Percentiles rank a stretch among this genome's conserved stretches.
Conservation (phyloP, 2,329 filamentous ascomycete genomes). For the Colletotrichum sublineola region DNA sequence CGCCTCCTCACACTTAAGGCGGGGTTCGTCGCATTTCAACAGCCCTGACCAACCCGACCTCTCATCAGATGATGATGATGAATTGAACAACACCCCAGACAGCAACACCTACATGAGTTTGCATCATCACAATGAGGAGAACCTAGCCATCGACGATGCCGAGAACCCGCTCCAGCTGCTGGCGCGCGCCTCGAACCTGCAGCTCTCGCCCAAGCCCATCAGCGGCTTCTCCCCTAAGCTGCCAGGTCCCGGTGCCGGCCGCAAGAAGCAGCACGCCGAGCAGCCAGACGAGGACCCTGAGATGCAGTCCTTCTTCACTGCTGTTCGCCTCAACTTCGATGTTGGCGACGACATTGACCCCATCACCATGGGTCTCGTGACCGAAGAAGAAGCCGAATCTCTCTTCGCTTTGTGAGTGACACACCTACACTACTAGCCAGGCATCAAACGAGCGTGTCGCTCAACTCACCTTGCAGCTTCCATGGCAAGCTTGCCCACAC, state of each 20-base stretch:
- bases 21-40: slow-evolving; percentile 37
- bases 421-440: not conserved
- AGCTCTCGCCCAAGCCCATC: slow-evolving; percentile 60
- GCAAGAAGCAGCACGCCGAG: slow-evolving; percentile 46
- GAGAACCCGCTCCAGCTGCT: slow-evolving; percentile 82
- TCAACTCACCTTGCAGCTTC: slow-evolving; percentile 62
- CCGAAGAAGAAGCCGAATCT: slow-evolving; percentile 72
- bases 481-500: slow-evolving; percentile 79
- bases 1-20: slow-evolving; percentile 44
- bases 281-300: slow-evolving; percentile 57
- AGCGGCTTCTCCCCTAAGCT: slow-evolving; percentile 43
- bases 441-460: slow-evolving; percentile 18
- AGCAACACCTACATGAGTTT: slow-evolving; percentile 44
- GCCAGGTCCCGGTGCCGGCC: slow-evolving; percentile 30
- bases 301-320: slow-evolving; percentile 76
- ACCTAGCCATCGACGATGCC: slow-evolving; percentile 76
- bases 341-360: slow-evolving; percentile 75
- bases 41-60: slow-evolving; percentile 48
- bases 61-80: slow-evolving; percentile 51
- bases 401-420: slow-evolving; percentile 73
- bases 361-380: slow-evolving; percentile 77
- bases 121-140: slow-evolving; percentile 57
- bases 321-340: slow-evolving; percentile 73
- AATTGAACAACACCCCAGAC: slow-evolving; percentile 48
- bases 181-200: slow-evolving; percentile 78